Conservation (phyloP, 495 filamentous ascomycete genomes). For the Alectoria sarmentosa region DNA sequence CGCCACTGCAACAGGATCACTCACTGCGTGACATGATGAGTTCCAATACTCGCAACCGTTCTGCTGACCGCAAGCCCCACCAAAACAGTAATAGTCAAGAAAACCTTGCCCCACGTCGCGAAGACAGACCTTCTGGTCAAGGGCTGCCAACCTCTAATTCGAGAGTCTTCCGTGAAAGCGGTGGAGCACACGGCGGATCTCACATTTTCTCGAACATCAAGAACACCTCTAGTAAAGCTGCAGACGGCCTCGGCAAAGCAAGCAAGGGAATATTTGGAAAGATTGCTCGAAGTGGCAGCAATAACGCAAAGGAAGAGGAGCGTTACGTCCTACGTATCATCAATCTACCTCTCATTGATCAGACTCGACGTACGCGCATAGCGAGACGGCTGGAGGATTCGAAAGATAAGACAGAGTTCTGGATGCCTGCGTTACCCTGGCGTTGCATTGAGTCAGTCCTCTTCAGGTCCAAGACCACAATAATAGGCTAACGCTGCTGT, state of each 20-base stretch:
- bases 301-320: constrained; percentile 60
- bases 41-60: constrained; percentile 52
- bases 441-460: constrained; percentile 70
- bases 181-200: constrained; percentile 54
- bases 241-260: constrained; percentile 62
- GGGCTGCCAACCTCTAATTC: constrained; percentile 33
- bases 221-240: constrained; percentile 62
- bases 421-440: constrained; percentile 93
- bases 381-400: constrained; percentile 77
- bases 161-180: constrained; percentile 55
- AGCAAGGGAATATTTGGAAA: constrained; percentile 75
- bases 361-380: constrained; percentile 79
- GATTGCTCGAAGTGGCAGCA: constrained; percentile 62
- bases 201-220: constrained; percentile 67
- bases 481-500: constrained; percentile 18
- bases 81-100: constrained; percentile 17
- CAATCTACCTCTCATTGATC: constrained; percentile 71
- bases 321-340: constrained; percentile 72
- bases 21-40: constrained; percentile 58
- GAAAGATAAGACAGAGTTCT: constrained; percentile 89
- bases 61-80: constrained; percentile 50
- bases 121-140: constrained; percentile 12
- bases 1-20: constrained; percentile 55
- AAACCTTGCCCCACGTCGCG: constrained; percentile 2
- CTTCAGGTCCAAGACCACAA: not conserved